Evolutionary conservation across 2,329 filamentous ascomycete species (phyloP), one percentile per base, ranked within the genome.

Genomic region (Alternaria viburni): DNA sequence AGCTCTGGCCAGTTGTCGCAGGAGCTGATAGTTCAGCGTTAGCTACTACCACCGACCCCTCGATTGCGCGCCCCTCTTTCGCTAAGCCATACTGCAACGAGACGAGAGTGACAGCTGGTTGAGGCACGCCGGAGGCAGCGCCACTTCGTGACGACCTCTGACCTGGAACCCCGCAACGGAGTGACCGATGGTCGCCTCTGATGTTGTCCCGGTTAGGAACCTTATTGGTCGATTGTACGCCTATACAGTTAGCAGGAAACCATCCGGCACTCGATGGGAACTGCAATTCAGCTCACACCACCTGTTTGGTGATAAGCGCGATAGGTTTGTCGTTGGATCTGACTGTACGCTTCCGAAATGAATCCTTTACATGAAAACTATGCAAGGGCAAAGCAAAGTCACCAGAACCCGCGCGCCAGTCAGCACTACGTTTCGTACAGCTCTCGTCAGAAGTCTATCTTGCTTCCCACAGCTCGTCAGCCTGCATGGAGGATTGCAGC

Each of bases 371-470:
- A 49, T 52, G 55, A 57, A 23, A 17, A 11, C 49, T 54, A 65
- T 59, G 52, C 59, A 51, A 61, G 55, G 54, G 47, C 30, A 32
- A 36, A n/a, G 21, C 30, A 21, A 50, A 32, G 49, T 32, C 11
- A 52, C 30, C 59, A 23, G 17, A 19, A 54, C 44, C 25, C 47
- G 43, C 57, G 19, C 45, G 25, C 52, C 57, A 58, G 49, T 57
- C 57, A 59, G 36, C 54, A 60, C 61, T 54, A 59, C 56, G 59
- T 64, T 67, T 62, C 28, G 55, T 59, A 19, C 57, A 46, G 59
- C 61, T 61, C 54, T 58, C 30, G 61, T 64, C 57, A 64, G 61
- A 64, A 64, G 64, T 41, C 41, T 61, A 61, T 56, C 58, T 36
- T 56, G 54, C 61, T 47, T 64, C 50, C 49, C 12, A 45, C 44